A percentile compares a stretch with the other conserved stretches of the same genome.
These are phyloP conservation scores for Galerina sulciceps DNA, from an alignment of 768 basidiomycete genomes.

Conservation along the genomic window DNA sequence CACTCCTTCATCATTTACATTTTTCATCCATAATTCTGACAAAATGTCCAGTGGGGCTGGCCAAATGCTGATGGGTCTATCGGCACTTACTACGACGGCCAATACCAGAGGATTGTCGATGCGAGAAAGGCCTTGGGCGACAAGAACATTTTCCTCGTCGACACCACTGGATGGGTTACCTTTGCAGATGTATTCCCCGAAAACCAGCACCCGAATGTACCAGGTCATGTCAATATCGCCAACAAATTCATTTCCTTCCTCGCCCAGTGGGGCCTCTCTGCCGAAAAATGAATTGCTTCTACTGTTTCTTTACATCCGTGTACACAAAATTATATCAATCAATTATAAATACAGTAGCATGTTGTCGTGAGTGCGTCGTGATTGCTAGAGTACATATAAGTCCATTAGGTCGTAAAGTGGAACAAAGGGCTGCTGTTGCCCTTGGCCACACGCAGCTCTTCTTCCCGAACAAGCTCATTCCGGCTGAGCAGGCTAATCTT, in stretches of 20 bases:
- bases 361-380: conserved; percentile 11
- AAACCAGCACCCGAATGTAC: conserved; percentile 52
- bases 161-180: conserved; percentile 61
- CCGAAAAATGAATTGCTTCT: background rate
- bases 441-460: conserved; percentile 27
- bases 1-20: background rate
- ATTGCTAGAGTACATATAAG: background rate
- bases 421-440: conserved; percentile 39
- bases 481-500: conserved; percentile 24
- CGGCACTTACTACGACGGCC: conserved; percentile 49
- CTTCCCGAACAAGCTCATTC: conserved; percentile 28
- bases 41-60: conserved; percentile 53
- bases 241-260: conserved; percentile 49
- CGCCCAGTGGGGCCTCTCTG: conserved; percentile 46
- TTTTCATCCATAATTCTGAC: background rate
- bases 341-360: background rate
- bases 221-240: conserved; percentile 53
- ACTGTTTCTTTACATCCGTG: background rate
- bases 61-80: conserved; percentile 50
- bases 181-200: conserved; percentile 54
- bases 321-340: background rate
- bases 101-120: conserved; percentile 51
- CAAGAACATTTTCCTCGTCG: conserved; percentile 52
- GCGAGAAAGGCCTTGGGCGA: conserved; percentile 46
- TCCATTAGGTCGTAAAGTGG: conserved; percentile 30